phyloP scores from a whole-genome alignment of 2,329 filamentous ascomycete species.

The Calonectria pauciramosa region DNA sequence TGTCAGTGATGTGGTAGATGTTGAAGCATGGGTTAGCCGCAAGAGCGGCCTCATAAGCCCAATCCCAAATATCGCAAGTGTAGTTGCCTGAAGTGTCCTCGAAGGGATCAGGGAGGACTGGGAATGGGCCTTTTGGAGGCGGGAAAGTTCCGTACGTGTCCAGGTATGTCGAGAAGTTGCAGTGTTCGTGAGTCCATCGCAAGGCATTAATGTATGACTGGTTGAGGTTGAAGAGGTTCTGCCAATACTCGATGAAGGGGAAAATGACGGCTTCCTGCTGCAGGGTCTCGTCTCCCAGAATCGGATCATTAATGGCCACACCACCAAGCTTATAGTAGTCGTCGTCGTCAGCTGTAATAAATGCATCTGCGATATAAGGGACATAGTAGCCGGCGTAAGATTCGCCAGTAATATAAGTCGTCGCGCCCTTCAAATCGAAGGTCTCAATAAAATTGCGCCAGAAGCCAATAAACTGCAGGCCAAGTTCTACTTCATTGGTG shows the following conservation, averaged over 20 bases:
- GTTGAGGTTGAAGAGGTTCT: slow-evolving; percentile 74
- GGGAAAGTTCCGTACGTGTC: slow-evolving; percentile 77
- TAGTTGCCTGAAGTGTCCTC: slow-evolving; percentile 47
- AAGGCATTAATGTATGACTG: slow-evolving; percentile 67
- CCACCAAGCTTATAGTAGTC: slow-evolving; percentile 77
- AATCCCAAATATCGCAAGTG: slow-evolving; percentile 71
- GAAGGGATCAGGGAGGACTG: slow-evolving; percentile 50
- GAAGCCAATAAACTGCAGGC: slow-evolving; percentile 81
- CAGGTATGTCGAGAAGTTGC: slow-evolving; percentile 74
- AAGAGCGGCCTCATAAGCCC: slow-evolving; percentile 67
- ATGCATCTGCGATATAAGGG: slow-evolving; percentile 80
- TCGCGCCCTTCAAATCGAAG: slow-evolving; percentile 76
- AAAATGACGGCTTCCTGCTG: slow-evolving; percentile 64
- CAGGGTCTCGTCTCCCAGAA: slow-evolving; percentile 65
- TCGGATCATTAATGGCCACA: slow-evolving; percentile 81
- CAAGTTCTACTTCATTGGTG: slow-evolving; percentile 75
- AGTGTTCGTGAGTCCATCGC: slow-evolving; percentile 65
- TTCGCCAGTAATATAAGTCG: slow-evolving; percentile 80
- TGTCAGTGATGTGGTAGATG: slow-evolving; percentile 79
- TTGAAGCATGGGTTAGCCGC: slow-evolving; percentile 83
- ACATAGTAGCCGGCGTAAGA: slow-evolving; percentile 78
- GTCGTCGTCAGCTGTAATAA: slow-evolving; percentile 76
- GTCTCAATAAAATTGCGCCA: slow-evolving; percentile 83
- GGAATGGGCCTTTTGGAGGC: slow-evolving; percentile 67
- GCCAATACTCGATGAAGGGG: slow-evolving; percentile 73